Base-by-base conservation (phyloP, 768 basidiomycete species). In the Glaciozyma antarctica region DNA sequence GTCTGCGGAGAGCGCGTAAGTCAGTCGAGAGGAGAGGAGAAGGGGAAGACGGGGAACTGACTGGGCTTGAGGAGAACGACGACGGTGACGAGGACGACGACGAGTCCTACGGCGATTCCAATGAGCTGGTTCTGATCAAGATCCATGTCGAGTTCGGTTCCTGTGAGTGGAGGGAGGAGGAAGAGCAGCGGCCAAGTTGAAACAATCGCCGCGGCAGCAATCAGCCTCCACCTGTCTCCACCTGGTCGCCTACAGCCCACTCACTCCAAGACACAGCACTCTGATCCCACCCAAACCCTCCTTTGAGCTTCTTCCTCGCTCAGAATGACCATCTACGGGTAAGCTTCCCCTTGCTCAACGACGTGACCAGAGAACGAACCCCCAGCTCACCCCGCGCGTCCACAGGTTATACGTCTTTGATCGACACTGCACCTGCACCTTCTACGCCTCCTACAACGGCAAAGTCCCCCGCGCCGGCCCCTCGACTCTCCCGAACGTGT, bases 321-420 rank as follows among this genome's bases (percentile, higher is more conserved):
- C 24, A 28, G 24, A 13, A 52, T 52, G 51, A 52, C 51, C 51
- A 30, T 52, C 24, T 52, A 52, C 51, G 24, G 26, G 51, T 52
- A 15, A 52, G 49, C 15, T 6, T 24, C 26, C 38, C 2, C 10
- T 13, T 13, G 10, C 38, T 41, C 7, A 41, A 15, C 38, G 38
- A 41, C 32, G 38, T 2, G 12, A 2, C 7, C 38, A 41, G 10
- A 2, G 13, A 5, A 2, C 13, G 38, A 12, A 41, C 8, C 38
- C 9, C 51, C 28, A 54, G 53, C 30, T 54, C 28, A 17, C 47
- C 4, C 49, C 52, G 15, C 43, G 1, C 51, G 0, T 32, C 21
- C 24, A 4, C 65, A 71, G 69, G 68, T 80, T 98, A 53, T 97
- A 97, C 80, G 86, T 98, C 71, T 97, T 85, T 75, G 91, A 97